Base-by-base conservation (phyloP, 2,329 filamentous ascomycete species). In the Dendrostoma leiphaemia region DNA sequence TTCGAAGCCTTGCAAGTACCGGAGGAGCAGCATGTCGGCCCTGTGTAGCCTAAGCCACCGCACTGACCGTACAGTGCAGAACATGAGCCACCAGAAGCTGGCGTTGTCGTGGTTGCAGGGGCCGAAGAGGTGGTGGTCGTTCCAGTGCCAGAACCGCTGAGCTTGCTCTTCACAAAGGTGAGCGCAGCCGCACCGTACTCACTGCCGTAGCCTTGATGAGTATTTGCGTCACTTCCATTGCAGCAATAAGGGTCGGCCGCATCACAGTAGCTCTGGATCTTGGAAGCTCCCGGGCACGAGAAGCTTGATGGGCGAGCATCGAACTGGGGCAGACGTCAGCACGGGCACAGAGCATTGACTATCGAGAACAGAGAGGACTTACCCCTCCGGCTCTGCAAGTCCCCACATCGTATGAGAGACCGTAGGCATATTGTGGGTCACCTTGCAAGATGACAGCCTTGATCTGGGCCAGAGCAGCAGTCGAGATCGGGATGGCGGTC, bases 391-490 rank as follows among this genome's bases (percentile, higher is more conserved):
- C 74, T 12, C 62, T 71, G 68, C 82, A 85, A 0, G 81, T 84
- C 12, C 84, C 84, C 35, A 85, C 80, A 50, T 82, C 77, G 63
- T 85, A 86, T 0, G 81, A 64, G 29, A 84, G 67, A 0, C 82
- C 83, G 6, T 69, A 66, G 7, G 75, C 71, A 61, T 81, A 80
- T 54, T 83, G 75, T 3, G 85, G 85, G 62, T 85, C 78, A 6
- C 84, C 85, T 77, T 86, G 81, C 65, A 86, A 81, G 60, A 88
- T 85, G 13, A 78, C 82, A 0, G 81, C 85, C 67, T 84, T 85
- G 61, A 88, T 78, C 63, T 78, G 77, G 3, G 68, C 70, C 7
- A 84, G 67, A 3, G 82, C 79, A 6, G 70, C 72, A 0, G 74
- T 70, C 2, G 71, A 72, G 4, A 81, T 65, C 2, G 70, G 69